Evolutionary conservation across 1,139 yeast genomes (phyloP).

Genomic region (Pichiaceae sp.): DNA sequence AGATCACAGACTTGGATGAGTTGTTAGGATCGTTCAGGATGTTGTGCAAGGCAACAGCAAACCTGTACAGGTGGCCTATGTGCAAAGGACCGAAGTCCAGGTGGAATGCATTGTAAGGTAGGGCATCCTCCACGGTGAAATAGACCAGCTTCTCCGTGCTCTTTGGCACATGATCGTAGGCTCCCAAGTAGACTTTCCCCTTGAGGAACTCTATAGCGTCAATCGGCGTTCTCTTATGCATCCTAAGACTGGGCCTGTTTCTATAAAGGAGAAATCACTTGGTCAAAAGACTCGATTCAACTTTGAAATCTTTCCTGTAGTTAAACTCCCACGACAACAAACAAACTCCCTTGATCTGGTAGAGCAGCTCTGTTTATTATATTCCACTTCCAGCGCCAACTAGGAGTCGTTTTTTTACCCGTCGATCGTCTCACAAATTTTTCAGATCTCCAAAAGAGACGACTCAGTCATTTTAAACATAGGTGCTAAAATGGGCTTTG

Average conservation of each 20-base stretch:
- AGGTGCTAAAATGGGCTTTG: not conserved
- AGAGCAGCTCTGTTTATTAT: not conserved
- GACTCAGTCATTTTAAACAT: no score
- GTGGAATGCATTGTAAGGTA: slow-evolving; percentile 89
- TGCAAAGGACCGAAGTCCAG: slow-evolving; percentile 95
- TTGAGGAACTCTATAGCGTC: slow-evolving; percentile 33
- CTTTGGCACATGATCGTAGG: slow-evolving; percentile 71
- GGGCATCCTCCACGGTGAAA: slow-evolving; percentile 86
- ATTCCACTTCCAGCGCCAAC: no score
- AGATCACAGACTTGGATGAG: slow-evolving; percentile 82
- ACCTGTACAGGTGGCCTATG: slow-evolving; percentile 85
- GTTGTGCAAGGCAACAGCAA: slow-evolving; percentile 90
- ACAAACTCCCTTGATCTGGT: not conserved
- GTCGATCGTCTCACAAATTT: not conserved
- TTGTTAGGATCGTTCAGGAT: slow-evolving; percentile 78
- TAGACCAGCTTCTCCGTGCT: slow-evolving; percentile 73
- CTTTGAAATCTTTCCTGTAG: not conserved
- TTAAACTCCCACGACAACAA: not conserved
- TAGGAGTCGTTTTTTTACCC: not conserved
- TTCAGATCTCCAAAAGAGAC: no score
- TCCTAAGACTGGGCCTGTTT: slow-evolving; percentile 7
- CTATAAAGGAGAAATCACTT: not conserved
- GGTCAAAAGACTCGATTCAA: not conserved
- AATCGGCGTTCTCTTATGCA: slow-evolving; percentile 24
- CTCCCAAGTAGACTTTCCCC: slow-evolving; percentile 77